A percentile compares a stretch with the other conserved stretches of the same genome.
Conservation (phyloP, 1,284 basidiomycete genomes). For the Stereum hirsutum region DNA sequence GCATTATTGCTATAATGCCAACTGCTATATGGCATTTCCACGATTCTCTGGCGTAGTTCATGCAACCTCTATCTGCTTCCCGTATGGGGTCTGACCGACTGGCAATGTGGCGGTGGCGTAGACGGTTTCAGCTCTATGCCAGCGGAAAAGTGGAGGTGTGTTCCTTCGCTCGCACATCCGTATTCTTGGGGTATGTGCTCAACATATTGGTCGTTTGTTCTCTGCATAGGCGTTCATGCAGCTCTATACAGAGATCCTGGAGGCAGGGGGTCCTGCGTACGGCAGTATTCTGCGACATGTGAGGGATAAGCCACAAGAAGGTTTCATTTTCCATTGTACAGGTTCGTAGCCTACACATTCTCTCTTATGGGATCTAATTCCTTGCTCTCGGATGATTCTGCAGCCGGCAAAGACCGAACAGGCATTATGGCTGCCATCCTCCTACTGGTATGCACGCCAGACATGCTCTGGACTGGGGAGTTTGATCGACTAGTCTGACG, state of each 20-base stretch:
- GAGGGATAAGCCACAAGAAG: slow-evolving; percentile 53
- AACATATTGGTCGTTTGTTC: background rate
- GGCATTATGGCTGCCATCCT: slow-evolving; percentile 68
- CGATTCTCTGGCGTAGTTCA: too few relatives aligned
- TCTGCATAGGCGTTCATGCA: slow-evolving; percentile 64
- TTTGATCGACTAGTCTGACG: background rate
- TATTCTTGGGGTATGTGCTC: background rate
- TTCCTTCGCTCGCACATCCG: background rate
- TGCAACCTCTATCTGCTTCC: too few relatives aligned
- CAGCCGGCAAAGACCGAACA: slow-evolving; percentile 71
- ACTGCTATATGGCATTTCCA: too few relatives aligned
- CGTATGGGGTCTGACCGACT: too few relatives aligned
- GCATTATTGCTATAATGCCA: too few relatives aligned
- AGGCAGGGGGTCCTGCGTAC: slow-evolving; percentile 58
- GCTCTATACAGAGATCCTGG: slow-evolving; percentile 70
- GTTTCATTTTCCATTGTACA: slow-evolving; percentile 68
- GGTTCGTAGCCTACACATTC: slow-evolving; percentile 23
- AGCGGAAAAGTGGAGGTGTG: slow-evolving; percentile 68
- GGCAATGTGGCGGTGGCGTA: slow-evolving; percentile 17
- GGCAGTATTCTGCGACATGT: slow-evolving; percentile 59
- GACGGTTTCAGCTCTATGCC: slow-evolving; percentile 68
- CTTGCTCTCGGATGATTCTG: background rate
- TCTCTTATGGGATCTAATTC: background rate
- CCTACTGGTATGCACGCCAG: slow-evolving; percentile 38
- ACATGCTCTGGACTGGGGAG: background rate